Evolutionary conservation across 352 stramenopile species (phyloP), one percentile per base, ranked within the genome.

Genomic region (Phytophthora pisi): DNA sequence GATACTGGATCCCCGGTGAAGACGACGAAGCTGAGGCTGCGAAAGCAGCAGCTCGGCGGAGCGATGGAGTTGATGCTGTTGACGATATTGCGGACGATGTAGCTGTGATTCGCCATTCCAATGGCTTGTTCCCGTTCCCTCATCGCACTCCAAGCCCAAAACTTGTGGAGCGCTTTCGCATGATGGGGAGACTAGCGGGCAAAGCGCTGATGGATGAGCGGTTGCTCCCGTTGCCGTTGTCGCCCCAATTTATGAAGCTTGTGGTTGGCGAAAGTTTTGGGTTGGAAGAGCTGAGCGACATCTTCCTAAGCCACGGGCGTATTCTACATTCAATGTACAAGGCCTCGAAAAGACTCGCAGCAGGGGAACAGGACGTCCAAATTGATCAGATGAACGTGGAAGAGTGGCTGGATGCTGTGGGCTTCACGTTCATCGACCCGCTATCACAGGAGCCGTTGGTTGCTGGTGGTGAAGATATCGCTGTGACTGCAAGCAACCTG

Each of bases 181-280:
- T 91, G 79, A 89, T 96, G 66, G 88, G 88, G 11, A 86, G 88
- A 5, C 47, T 96, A 34, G 84, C 85, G 36, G 88, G 88, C 20
- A 96, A 95, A 50, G 86, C 88, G 20, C 63, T 96, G 52, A 92
- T 95, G 85, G 88, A 96, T 57, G 84, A 89, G 36, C 78, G 84
- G 5, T 61, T 96, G 6, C 78, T 96, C 2, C 86, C 88, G 16
- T 64, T 96, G 26, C 86, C 86, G 4, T 46, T 96, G 18, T 92
- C 88, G 30, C 55, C 63, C 8, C 82, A 95, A 18, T 96, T 96
- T 61, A 84, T 95, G 54, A 80, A 88, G 50, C 70, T 94, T 15
- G 84, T 92, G n/a, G 53, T 90, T 4, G 84, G 86, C 13, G 82
- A 94, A 68, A 75, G 61, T 42, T 64, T 96, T 16, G 60, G 50